Evolutionary conservation across 192 early-diverging fungal genomes (phyloP).

Genomic region (Chytriomyces sp.): DNA sequence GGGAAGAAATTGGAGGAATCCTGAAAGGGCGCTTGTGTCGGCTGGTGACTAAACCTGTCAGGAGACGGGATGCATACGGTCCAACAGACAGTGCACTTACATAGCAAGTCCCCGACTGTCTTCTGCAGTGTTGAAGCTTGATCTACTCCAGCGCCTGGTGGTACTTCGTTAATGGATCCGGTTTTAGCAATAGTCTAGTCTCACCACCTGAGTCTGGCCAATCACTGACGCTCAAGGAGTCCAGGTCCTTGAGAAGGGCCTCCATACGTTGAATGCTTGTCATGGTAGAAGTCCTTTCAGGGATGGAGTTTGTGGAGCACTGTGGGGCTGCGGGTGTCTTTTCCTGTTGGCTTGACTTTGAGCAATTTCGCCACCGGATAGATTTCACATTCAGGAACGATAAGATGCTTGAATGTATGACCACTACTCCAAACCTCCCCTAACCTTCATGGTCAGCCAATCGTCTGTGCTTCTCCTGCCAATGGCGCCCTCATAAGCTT

Average conservation of each 20-base stretch:
- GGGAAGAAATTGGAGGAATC: background rate
- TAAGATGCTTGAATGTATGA: too few relatives aligned
- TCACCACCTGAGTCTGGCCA: too few relatives aligned
- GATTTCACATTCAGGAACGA: too few relatives aligned
- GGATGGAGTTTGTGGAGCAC: background rate
- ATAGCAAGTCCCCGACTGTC: constrained; percentile 7
- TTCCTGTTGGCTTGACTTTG: background rate
- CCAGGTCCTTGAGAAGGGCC: background rate
- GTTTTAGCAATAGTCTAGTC: too few relatives aligned
- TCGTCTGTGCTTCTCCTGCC: too few relatives aligned
- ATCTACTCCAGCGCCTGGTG: background rate
- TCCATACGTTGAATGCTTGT: background rate
- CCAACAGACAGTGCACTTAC: background rate
- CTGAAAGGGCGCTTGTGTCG: constrained; percentile 2
- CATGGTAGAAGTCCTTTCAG: too few relatives aligned
- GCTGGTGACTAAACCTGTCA: background rate
- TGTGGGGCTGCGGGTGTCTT: background rate
- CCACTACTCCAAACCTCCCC: too few relatives aligned
- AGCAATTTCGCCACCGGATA: background rate
- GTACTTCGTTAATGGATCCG: background rate
- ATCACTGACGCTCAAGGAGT: background rate
- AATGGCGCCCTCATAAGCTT: too few relatives aligned
- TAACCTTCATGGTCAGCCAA: background rate
- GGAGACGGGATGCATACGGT: background rate
- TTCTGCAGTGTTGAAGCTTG: background rate